phyloP scores from a whole-genome alignment of 352 stramenopile genomes.

The Phytopythium mirpurense region DNA sequence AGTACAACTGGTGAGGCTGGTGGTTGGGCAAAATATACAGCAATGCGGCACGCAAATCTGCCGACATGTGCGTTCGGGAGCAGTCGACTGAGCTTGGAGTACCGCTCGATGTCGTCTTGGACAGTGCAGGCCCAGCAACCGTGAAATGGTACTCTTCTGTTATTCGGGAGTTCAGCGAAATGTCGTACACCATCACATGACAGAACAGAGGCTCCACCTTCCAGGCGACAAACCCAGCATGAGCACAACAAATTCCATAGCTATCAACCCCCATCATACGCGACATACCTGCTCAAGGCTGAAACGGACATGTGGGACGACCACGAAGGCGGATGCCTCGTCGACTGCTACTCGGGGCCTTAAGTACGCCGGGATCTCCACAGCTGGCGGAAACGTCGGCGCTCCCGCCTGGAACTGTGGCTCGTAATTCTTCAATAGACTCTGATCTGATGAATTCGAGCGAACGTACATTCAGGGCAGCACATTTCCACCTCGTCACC shows the following conservation, averaged over 20 bases:
- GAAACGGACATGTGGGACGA: conserved; percentile 39
- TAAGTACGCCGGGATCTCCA: conserved; percentile 30
- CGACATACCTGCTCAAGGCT: conserved; percentile 38
- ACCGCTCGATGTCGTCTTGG: not conserved
- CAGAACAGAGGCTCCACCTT: conserved; percentile 64
- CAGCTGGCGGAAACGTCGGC: conserved; percentile 42
- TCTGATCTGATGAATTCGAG: conserved; percentile 14
- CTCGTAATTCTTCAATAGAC: conserved; percentile 64
- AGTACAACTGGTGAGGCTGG: conserved; percentile 37
- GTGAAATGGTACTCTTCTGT: conserved; percentile 67
- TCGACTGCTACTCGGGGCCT: conserved; percentile 40
- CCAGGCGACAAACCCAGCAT: not conserved
- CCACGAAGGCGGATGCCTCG: conserved; percentile 42
- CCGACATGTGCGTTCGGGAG: not conserved
- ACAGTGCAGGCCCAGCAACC: conserved; percentile 19
- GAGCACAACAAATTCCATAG: not conserved
- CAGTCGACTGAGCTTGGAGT: not conserved
- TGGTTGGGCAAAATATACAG: conserved; percentile 58
- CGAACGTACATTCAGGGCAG: too few species aligned
- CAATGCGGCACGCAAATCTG: conserved; percentile 19
- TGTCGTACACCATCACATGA: conserved; percentile 58
- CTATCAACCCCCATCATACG: not conserved
- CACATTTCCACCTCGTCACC: not conserved
- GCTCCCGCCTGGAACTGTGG: conserved; percentile 32
- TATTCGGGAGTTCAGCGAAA: conserved; percentile 37